These are phyloP conservation scores for Aspergillus carlsbadensis DNA, from an alignment of 495 filamentous ascomycete species.

Conservation along the genomic window DNA sequence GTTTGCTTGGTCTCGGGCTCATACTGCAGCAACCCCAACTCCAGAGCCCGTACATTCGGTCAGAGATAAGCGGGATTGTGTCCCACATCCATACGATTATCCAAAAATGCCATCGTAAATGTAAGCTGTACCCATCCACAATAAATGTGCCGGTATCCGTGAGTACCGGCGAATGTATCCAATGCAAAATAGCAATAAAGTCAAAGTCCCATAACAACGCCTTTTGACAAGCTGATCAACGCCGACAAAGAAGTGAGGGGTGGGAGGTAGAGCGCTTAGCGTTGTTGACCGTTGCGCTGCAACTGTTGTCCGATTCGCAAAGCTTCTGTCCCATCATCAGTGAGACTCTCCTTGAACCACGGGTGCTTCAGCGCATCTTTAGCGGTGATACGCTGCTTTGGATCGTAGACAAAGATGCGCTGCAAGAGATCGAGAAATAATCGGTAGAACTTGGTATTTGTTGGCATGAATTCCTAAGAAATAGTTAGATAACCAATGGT, in stretches of 20 bases:
- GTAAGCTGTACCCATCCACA: slow-evolving; percentile 28
- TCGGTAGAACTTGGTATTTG: slow-evolving; percentile 71
- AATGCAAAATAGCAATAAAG: slow-evolving; percentile 11
- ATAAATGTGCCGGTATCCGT: slow-evolving; percentile 9
- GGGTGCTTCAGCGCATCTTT: slow-evolving; percentile 87
- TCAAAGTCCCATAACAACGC: not conserved
- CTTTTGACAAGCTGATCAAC: slow-evolving; percentile 2
- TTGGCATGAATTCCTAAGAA: slow-evolving; percentile 82
- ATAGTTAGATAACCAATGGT: not conserved
- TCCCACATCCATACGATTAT: slow-evolving; percentile 34
- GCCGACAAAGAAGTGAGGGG: not conserved
- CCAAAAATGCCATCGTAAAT: slow-evolving; percentile 34
- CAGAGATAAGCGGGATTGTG: slow-evolving; percentile 21
- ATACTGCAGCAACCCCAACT: not conserved
- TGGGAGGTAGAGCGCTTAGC: slow-evolving; percentile 12
- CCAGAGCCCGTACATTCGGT: slow-evolving; percentile 11
- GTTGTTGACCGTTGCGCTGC: slow-evolving; percentile 27
- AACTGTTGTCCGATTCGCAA: slow-evolving; percentile 59
- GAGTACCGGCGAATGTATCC: slow-evolving; percentile 14
- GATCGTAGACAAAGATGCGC: slow-evolving; percentile 95
- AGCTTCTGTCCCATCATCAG: slow-evolving; percentile 94
- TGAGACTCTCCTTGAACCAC: slow-evolving; percentile 85
- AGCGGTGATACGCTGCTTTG: slow-evolving; percentile 83
- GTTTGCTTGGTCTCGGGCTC: not conserved
- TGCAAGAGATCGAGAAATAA: slow-evolving; percentile 85